A percentile compares a stretch with the other conserved stretches of the same genome.
Conservation (phyloP, 116 monocot species). For the Cymodocea nodosa region DNA sequence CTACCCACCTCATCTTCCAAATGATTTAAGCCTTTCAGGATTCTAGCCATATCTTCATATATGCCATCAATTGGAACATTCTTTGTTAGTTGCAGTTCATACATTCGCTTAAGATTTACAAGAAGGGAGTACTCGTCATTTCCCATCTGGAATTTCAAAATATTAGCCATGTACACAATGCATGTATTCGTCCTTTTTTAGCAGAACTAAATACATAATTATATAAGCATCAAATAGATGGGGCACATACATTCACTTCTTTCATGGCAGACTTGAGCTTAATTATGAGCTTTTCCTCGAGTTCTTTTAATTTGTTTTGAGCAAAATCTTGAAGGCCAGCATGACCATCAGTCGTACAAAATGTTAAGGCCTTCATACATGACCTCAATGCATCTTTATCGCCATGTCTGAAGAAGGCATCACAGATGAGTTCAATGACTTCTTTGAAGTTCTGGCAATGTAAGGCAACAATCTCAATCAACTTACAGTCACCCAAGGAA, state of each 20-base stretch:
- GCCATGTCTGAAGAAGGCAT: slow-evolving; percentile 93
- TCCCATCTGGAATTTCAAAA: slow-evolving; percentile 45
- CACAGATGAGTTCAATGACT: slow-evolving; percentile 56
- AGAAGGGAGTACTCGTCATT: slow-evolving; percentile 94
- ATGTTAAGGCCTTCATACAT: slow-evolving; percentile 65
- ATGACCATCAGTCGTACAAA: slow-evolving; percentile 74
- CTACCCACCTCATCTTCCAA: slow-evolving; percentile 65
- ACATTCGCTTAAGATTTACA: slow-evolving; percentile 80
- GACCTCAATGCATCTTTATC: slow-evolving; percentile 83
- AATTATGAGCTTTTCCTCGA: slow-evolving; percentile 64
- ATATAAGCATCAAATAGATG: neutral
- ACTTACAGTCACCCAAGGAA: no score
- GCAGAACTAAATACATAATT: neutral
- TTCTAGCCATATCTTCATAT: slow-evolving; percentile 61
- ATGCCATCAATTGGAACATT: slow-evolving; percentile 49
- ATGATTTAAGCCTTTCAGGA: slow-evolving; percentile 45
- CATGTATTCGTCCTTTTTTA: neutral
- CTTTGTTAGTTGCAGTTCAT: slow-evolving; percentile 79
- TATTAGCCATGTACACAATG: neutral
- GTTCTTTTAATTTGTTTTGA: slow-evolving; percentile 72
- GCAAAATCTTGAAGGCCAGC: slow-evolving; percentile 88
- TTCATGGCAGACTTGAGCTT: slow-evolving; percentile 81
- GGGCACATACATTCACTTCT: slow-evolving; percentile 46
- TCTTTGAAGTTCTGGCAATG: slow-evolving; percentile 61
- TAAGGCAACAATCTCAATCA: no score